These are phyloP conservation scores for Alternaria triticina DNA, from an alignment of 2,329 filamentous ascomycete genomes.

Conservation along the genomic window DNA sequence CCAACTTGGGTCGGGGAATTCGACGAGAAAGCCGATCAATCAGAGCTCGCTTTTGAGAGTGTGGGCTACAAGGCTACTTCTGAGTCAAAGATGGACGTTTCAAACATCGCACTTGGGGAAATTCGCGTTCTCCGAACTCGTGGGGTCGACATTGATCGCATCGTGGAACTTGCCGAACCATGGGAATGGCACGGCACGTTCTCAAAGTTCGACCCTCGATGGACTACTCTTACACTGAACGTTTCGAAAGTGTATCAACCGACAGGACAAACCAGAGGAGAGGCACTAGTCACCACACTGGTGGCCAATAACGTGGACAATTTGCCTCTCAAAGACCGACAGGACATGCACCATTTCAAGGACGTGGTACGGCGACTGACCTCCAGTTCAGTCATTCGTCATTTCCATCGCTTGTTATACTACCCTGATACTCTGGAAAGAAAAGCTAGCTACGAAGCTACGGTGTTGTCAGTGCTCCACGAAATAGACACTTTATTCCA, in stretches of 20 bases:
- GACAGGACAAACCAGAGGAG: background rate
- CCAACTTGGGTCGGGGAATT: slow-evolving; percentile 4
- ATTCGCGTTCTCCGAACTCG: background rate
- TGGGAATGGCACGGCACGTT: background rate
- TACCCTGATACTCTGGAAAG: background rate
- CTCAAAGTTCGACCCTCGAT: background rate
- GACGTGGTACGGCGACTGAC: background rate
- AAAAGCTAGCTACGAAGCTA: too few species aligned
- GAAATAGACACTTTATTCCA: background rate
- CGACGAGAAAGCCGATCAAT: background rate
- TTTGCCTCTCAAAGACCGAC: background rate
- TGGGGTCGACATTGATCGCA: background rate
- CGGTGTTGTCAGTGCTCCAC: too few species aligned
- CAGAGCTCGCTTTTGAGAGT: background rate
- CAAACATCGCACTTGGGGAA: too few species aligned
- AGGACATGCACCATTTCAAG: background rate
- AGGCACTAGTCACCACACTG: background rate
- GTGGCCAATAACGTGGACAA: background rate
- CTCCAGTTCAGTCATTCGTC: background rate
- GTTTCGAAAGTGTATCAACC: background rate
- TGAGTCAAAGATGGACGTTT: background rate
- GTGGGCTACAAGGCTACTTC: background rate
- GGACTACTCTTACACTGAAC: slow-evolving; percentile 1
- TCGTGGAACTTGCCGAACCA: background rate
- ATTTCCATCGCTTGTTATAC: background rate